These are phyloP conservation scores for Geosiphon pyriformis DNA, from an alignment of 192 early-diverging fungal genomes.

Conservation along the genomic window DNA sequence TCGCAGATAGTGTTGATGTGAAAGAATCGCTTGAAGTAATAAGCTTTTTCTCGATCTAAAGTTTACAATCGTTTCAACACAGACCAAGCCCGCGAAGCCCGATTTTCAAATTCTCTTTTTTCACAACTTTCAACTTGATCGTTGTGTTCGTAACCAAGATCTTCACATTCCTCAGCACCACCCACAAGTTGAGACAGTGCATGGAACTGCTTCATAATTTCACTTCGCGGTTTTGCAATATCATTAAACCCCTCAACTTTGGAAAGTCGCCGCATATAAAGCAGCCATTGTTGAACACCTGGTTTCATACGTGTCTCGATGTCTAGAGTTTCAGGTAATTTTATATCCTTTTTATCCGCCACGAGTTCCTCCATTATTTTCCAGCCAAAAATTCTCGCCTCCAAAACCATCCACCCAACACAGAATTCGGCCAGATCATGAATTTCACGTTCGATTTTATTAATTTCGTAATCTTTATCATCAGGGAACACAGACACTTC, in stretches of 20 bases:
- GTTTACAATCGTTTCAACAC: slow-evolving; percentile 11
- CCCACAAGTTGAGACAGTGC: neutral
- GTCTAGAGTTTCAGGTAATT: slow-evolving; percentile 10
- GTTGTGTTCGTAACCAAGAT: neutral
- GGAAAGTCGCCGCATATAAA: slow-evolving; percentile 10
- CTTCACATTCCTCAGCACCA: neutral
- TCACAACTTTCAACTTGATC: neutral
- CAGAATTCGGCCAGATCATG: slow-evolving; percentile 24
- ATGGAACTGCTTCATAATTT: slow-evolving; percentile 12
- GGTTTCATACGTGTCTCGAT: neutral
- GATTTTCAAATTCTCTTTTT: slow-evolving; percentile 4
- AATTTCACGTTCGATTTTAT: slow-evolving; percentile 1
- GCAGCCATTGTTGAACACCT: neutral
- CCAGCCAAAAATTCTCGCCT: slow-evolving; percentile 16
- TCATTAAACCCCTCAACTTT: slow-evolving; percentile 3
- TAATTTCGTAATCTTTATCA: neutral
- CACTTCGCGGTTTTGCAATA: neutral
- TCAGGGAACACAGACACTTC: neutral
- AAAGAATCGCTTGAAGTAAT: no score
- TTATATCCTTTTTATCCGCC: slow-evolving; percentile 1
- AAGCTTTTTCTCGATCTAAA: no score
- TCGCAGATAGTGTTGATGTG: no score
- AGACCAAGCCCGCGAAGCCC: slow-evolving; percentile 12
- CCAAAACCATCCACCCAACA: slow-evolving; percentile 24
- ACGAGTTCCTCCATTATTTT: slow-evolving; percentile 11